A percentile compares a stretch with the other conserved stretches of the same genome.
phyloP scores from a whole-genome alignment of 306 rosid species.

The Acmispon strigosus region DNA sequence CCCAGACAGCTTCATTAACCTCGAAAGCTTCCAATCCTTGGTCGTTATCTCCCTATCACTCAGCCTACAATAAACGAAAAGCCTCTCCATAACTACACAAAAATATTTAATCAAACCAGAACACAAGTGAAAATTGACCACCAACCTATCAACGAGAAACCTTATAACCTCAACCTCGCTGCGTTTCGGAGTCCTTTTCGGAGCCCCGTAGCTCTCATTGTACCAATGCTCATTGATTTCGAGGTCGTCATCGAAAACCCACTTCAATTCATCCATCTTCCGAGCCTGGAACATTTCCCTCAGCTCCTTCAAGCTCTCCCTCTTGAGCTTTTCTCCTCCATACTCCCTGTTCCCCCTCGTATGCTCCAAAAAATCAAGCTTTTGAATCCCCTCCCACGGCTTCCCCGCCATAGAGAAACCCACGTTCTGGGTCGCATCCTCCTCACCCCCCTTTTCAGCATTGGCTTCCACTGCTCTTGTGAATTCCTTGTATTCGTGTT shows the following conservation, averaged over 20 bases:
- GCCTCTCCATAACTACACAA: background rate
- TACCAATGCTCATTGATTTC: constrained; percentile 47
- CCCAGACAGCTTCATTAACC: constrained; percentile 82
- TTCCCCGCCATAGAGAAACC: constrained; percentile 41
- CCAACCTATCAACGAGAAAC: constrained; percentile 87
- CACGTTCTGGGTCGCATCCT: background rate
- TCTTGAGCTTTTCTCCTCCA: constrained; percentile 44
- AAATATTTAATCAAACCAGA: background rate
- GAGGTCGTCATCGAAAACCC: constrained; percentile 72
- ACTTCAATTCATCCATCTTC: constrained; percentile 49
- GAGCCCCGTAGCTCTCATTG: constrained; percentile 16
- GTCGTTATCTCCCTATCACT: constrained; percentile 48
- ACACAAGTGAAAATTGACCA: constrained; percentile 1
- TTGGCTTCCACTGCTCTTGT: constrained; percentile 34
- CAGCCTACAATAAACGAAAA: constrained; percentile 38
- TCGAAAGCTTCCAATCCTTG: constrained; percentile 80
- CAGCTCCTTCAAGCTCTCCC: constrained; percentile 61
- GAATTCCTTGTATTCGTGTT: constrained; percentile 52
- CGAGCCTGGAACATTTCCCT: constrained; percentile 61
- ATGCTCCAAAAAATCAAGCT: constrained; percentile 43
- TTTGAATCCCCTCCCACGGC: constrained; percentile 68
- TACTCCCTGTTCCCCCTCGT: constrained; percentile 20
- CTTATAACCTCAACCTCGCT: constrained; percentile 58
- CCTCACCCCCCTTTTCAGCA: background rate
- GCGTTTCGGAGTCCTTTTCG: constrained; percentile 40